Percentiles rank a stretch among this genome's conserved stretches.
These are phyloP conservation scores for Apiospora arundinis DNA, from an alignment of 2,329 filamentous ascomycete species.

Conservation along the genomic window DNA sequence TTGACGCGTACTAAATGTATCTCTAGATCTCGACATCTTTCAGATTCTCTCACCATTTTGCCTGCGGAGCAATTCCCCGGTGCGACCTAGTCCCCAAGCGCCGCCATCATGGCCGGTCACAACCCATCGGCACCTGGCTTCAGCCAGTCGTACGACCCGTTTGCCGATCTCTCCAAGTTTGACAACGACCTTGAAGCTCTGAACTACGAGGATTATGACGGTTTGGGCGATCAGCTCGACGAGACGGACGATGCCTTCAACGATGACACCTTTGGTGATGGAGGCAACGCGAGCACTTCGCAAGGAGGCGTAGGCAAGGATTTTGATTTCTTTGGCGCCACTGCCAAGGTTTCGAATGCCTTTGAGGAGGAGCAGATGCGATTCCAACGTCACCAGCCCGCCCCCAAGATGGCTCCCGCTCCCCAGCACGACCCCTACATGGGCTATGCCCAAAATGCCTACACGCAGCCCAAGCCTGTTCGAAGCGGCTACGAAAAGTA, in stretches of 20 bases:
- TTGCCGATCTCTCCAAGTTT: conserved; percentile 76
- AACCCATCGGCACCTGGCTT: conserved; percentile 78
- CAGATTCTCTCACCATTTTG: neutral
- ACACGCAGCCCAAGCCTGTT: conserved; percentile 62
- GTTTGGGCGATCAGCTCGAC: conserved; percentile 86
- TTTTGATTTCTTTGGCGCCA: conserved; percentile 96
- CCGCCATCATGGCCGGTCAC: conserved; percentile 61
- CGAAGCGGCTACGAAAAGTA: conserved; percentile 93
- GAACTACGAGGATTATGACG: conserved; percentile 97
- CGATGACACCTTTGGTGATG: conserved; percentile 85
- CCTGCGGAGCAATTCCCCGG: neutral
- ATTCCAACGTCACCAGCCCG: conserved; percentile 76
- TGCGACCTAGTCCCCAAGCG: conserved; percentile 4
- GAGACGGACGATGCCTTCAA: conserved; percentile 95
- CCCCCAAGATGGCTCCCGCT: conserved; percentile 49
- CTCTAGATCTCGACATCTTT: neutral
- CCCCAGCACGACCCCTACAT: conserved; percentile 41
- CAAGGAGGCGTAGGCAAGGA: conserved; percentile 77
- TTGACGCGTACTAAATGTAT: neutral
- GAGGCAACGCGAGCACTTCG: conserved; percentile 50
- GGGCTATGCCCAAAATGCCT: conserved; percentile 43
- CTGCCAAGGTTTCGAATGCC: conserved; percentile 82
- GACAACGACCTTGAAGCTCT: conserved; percentile 64
- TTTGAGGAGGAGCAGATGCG: conserved; percentile 91
- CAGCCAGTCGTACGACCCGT: conserved; percentile 82